Base-by-base conservation (phyloP, 164 flowering plant species). In the Malania oleifera region DNA sequence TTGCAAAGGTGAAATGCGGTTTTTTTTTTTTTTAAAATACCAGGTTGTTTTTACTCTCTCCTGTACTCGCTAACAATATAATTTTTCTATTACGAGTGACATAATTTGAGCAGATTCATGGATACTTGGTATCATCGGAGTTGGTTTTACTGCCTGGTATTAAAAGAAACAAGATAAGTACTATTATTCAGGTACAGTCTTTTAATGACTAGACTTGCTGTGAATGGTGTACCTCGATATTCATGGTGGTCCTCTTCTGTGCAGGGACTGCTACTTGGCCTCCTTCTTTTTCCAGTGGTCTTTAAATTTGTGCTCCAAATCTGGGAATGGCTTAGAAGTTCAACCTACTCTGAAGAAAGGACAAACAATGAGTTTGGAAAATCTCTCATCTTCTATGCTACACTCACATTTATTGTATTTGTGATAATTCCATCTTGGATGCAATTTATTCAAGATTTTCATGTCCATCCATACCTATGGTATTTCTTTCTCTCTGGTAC, bases 211-310 rank as follows among this genome's bases (percentile, higher is more conserved):
- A 38, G 39, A 37, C 46, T 59, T 52, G 10, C 41, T 64, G 56
- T 54, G 8, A 54, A 37, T 37, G 50, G 4, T 62, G 1, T 38
- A 31, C 24, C 35, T 57, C 56, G 37, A 64, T 47, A 22, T 18
- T 46, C 19, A 61, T 22, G 4, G 7, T 28, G 51, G 7, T 64
- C 59, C 52, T 53, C 35, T 56, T 63, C 39, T n/a, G 1, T 76
- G 71, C 84, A 93, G 97, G 96, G 99, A 17, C 23, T 80, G 68
- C 70, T 85, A 58, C 69, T 81, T 69, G 88, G 93, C 40, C 87
- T 95, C 66, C 91, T 95, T 38, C 67, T 91, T 24, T 79, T 85
- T 27, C 89, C 97, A 7, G 1, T 78, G 17, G 29, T 81, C 19
- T 82, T 73, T 64, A 89, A 81, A 64, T 70, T 54, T 67, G 19